Base-by-base conservation (phyloP, 768 basidiomycete species). In the Boletus subparvulus region DNA sequence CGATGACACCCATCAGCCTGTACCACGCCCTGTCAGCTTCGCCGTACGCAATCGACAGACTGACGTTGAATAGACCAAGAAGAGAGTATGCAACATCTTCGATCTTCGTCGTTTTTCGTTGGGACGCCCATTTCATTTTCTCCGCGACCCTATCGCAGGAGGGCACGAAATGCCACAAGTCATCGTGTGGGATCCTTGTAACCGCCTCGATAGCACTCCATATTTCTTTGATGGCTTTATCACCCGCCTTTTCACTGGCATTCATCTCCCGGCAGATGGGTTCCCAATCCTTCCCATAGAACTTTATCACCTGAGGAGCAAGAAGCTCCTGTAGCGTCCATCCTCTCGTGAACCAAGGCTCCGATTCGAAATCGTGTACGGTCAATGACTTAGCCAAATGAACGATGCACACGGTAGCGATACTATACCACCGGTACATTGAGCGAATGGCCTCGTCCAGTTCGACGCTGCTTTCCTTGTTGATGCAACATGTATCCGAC, bases 371-470 rank as follows among this genome's bases (percentile, higher is more conserved):
- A 41, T 62, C 59, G 16, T 19, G 37, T 12, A 56, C 26, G 26
- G 56, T 30, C 19, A 21, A 47, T 19, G 64, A 53, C 30, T 55
- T 4, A 12, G 61, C 53, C 4, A 69, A 47, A 52, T 67, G 61
- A 17, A 60, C 61, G 46, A 68, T 50, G 48, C 68, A 69, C 16
- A 69, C 50, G 10, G 57, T 47, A 14, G 68, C 58, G 16, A 54
- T 55, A 4, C 59, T 58, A 30, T 69, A 69, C 67, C 67, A 69
- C 7, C 55, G 46, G 44, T 65, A 69, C 68, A 69, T 69, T 1
- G 68, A 65, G 3, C 61, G 64, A 46, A 69, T 68, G 30, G 68
- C 64, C 36, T 70, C 69, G 24, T 68, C 67, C 32, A 69, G 54
- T 39, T 69, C 68, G 11, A 67, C 61, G 24, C 68, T 69, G 48